A percentile compares a stretch with the other conserved stretches of the same genome.
These are phyloP conservation scores for Parafenestella ontariensis DNA, from an alignment of 2,329 filamentous ascomycete genomes.

Conservation along the genomic window DNA sequence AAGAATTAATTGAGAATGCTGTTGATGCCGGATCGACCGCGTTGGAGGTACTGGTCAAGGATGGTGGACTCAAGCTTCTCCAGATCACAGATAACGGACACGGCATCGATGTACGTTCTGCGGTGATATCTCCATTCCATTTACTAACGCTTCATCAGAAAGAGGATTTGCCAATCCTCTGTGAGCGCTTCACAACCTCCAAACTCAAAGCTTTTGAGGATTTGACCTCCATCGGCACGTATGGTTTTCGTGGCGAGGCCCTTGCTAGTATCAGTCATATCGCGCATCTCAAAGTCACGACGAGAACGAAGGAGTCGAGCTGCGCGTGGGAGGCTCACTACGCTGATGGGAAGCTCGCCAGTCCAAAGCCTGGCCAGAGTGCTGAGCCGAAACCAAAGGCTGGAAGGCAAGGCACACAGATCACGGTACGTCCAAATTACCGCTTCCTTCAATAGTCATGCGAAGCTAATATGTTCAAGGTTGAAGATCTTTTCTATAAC, in stretches of 20 bases:
- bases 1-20: slow-evolving; percentile 95
- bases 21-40: slow-evolving; percentile 96
- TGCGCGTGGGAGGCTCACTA: slow-evolving; percentile 93
- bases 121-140: background rate
- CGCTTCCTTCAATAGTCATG: no score
- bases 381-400: slow-evolving; percentile 87
- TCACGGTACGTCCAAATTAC: slow-evolving; percentile 76
- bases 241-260: slow-evolving; percentile 97
- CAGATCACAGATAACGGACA: slow-evolving; percentile 98
- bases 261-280: slow-evolving; percentile 98
- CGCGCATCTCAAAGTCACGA: slow-evolving; percentile 92
- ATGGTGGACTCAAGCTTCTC: slow-evolving; percentile 90
- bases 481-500: slow-evolving; percentile 98
- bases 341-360: slow-evolving; percentile 78
- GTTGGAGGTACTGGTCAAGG: slow-evolving; percentile 90
- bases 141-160: slow-evolving; percentile 61
- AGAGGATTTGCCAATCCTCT: slow-evolving; percentile 90
- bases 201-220: slow-evolving; percentile 96
- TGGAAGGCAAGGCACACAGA: slow-evolving; percentile 88
- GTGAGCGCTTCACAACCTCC: slow-evolving; percentile 95
- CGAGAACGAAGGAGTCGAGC: slow-evolving; percentile 85
- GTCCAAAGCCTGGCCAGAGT: slow-evolving; percentile 85
- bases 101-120: slow-evolving; percentile 79
- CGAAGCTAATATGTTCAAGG: slow-evolving; percentile 49
- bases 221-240: slow-evolving; percentile 85